Base-by-base conservation (phyloP, 805 yeast genomes). In the Scheffersomyces lignosus region DNA sequence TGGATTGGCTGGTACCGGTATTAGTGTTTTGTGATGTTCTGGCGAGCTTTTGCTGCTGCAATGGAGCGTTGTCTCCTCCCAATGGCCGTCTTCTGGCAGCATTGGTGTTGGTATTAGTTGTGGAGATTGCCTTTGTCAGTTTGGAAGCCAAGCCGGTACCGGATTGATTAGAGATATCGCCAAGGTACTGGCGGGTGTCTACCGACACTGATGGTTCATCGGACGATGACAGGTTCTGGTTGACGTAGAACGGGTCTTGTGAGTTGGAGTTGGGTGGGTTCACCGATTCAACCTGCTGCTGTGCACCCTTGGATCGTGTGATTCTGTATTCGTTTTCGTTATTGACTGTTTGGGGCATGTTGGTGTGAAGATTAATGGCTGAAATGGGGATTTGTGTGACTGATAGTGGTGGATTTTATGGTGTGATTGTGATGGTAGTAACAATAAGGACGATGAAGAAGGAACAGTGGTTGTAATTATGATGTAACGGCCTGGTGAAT, bases 241-340 rank as follows among this genome's bases (percentile, higher is more conserved):
- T 15, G 18, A 18, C 18, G 30, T 12, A 27, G 13, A 8, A 27
- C n/a, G 18, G 31, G 18, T 10, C 27, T 12, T 34, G 29, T 29
- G 24, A 17, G 24, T 29, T 14, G 30, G 18, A 18, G 17, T 14
- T 14, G 14, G 18, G n/a, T 28, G 28, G 5, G 10, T 25, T 14
- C n/a, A 18, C 20, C 33, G 38, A 6, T 24, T 24, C 16, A 27
- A 26, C 17, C 18, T 33, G 13, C 18, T 33, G 13, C 8, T 35
- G 16, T 29, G 37, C 27, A 26, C 28, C 54, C 43, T 60, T 60
- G 15, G 68, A 52, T 35, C 70, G 54, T 30, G 64, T 52, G 37
- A 61, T 47, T 40, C 66, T 58, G 45, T 52, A 62, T 29, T 65
- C 70, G 48, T 68, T 68, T 45, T 68, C 73, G 51, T 67, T 66